Conservation (phyloP, 306 rosid species). For the Pyrus betulifolia region DNA sequence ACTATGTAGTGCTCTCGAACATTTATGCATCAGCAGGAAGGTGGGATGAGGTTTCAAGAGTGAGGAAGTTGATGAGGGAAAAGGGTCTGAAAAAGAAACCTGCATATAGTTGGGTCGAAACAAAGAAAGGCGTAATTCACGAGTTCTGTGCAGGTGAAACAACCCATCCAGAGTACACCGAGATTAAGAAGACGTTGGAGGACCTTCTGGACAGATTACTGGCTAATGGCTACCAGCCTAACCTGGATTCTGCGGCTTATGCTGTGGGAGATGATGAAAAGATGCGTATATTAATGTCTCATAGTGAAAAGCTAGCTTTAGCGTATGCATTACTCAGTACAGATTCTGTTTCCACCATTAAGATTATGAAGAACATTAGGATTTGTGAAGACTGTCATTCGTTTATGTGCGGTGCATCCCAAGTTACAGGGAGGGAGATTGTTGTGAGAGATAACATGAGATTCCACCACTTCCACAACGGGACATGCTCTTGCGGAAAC, state of each 20-base stretch:
- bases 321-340: conserved; percentile 51
- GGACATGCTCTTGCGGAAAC: conserved; percentile 66
- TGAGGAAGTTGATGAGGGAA: conserved; percentile 58
- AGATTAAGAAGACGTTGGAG: conserved; percentile 46
- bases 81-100: conserved; percentile 57
- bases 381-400: conserved; percentile 78
- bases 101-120: conserved; percentile 82
- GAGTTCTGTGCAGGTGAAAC: conserved; percentile 59
- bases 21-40: conserved; percentile 62
- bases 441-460: conserved; percentile 66
- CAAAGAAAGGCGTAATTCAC: conserved; percentile 44
- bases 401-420: conserved; percentile 62
- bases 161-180: conserved; percentile 43
- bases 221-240: conserved; percentile 52
- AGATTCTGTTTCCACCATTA: conserved; percentile 45
- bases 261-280: conserved; percentile 48
- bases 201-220: conserved; percentile 53
- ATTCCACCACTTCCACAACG: conserved; percentile 68
- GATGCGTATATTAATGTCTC: conserved; percentile 44
- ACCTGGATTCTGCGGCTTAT: conserved; percentile 45
- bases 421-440: conserved; percentile 56
- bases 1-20: conserved; percentile 61
- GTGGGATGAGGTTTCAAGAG: conserved; percentile 65
- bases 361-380: conserved; percentile 81
- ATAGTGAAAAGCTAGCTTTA: conserved; percentile 79